A percentile compares a stretch with the other conserved stretches of the same genome.
phyloP scores from a whole-genome alignment of 345 rosid species.

The Hibiscus syriacus region DNA sequence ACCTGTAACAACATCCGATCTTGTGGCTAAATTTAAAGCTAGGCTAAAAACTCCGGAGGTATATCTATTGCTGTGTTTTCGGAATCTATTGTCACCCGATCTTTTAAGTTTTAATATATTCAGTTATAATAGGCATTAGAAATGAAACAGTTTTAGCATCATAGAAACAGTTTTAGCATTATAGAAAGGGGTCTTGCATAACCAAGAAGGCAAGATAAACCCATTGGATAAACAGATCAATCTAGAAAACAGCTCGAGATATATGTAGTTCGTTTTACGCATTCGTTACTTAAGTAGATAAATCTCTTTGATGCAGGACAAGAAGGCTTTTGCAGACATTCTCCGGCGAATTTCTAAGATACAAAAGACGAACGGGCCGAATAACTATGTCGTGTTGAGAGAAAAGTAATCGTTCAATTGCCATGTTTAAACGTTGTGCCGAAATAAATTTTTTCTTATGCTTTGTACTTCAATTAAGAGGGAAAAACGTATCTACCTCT shows the following conservation, averaged over 20 bases:
- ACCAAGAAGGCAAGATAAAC: background rate
- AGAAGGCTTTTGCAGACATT: slow-evolving; percentile 68
- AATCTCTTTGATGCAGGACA: slow-evolving; percentile 47
- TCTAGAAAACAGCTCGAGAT: no score
- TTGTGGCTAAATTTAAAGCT: slow-evolving; percentile 75
- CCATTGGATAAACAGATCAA: no score
- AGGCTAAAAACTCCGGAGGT: slow-evolving; percentile 71
- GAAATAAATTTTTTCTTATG: background rate
- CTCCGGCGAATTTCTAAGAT: slow-evolving; percentile 83
- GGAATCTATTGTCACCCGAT: background rate
- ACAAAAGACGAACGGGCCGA: slow-evolving; percentile 73
- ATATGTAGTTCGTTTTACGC: no score
- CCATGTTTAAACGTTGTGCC: background rate
- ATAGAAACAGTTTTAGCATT: no score
- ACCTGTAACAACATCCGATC: slow-evolving; percentile 80
- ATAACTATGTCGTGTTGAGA: slow-evolving; percentile 66
- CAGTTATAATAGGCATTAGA: background rate
- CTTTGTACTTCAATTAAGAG: background rate
- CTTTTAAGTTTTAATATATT: background rate
- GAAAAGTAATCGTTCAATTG: slow-evolving; percentile 29
- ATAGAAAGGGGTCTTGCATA: background rate
- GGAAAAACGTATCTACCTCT: background rate
- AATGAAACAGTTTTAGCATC: background rate
- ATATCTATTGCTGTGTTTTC: background rate
- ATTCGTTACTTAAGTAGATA: background rate